phyloP scores from a whole-genome alignment of 1,139 yeast species.

The Nadsonia commutata region DNA sequence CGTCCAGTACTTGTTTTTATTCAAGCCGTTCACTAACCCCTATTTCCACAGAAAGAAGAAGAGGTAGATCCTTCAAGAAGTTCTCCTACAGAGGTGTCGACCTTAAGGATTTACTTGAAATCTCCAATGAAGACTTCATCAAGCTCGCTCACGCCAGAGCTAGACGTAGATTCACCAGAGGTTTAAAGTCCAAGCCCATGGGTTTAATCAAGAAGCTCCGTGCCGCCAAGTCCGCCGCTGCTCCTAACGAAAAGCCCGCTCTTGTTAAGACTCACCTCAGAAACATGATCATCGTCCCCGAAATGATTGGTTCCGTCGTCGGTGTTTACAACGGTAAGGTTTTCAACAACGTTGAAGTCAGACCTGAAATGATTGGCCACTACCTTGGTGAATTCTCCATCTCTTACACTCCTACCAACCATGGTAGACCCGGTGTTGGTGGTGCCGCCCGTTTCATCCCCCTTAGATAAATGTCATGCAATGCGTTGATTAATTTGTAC shows the following conservation, averaged over 20 bases:
- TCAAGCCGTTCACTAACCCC: no score
- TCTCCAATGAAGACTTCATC: constrained; percentile 95
- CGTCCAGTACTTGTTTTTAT: no score
- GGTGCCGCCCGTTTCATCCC: constrained; percentile 39
- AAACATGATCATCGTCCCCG: constrained; percentile 98
- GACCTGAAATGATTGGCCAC: constrained; percentile 99
- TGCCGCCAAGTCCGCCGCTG: constrained; percentile 89
- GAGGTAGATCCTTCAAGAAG: constrained; percentile 89
- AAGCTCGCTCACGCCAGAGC: constrained; percentile 96
- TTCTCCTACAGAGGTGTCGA: constrained; percentile 99
- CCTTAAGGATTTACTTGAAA: constrained; percentile 83
- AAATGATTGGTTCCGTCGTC: constrained; percentile 98
- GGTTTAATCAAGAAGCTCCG: constrained; percentile 96
- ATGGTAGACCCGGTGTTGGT: constrained; percentile 96
- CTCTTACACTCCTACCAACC: constrained; percentile 99
- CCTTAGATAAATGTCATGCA: constrained; percentile 24
- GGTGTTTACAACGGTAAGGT: constrained; percentile 99
- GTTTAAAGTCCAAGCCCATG: constrained; percentile 91
- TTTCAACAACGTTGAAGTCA: constrained; percentile 98
- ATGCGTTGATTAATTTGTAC: no score
- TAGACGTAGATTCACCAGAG: constrained; percentile 98
- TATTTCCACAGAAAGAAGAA: constrained; percentile 23
- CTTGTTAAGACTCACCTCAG: constrained; percentile 98
- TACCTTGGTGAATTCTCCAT: constrained; percentile 99
- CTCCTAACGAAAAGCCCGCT: constrained; percentile 94